Evolutionary conservation across 2,329 filamentous ascomycete species (phyloP), one percentile per base, ranked within the genome.

Genomic region (Xylaria sp.): DNA sequence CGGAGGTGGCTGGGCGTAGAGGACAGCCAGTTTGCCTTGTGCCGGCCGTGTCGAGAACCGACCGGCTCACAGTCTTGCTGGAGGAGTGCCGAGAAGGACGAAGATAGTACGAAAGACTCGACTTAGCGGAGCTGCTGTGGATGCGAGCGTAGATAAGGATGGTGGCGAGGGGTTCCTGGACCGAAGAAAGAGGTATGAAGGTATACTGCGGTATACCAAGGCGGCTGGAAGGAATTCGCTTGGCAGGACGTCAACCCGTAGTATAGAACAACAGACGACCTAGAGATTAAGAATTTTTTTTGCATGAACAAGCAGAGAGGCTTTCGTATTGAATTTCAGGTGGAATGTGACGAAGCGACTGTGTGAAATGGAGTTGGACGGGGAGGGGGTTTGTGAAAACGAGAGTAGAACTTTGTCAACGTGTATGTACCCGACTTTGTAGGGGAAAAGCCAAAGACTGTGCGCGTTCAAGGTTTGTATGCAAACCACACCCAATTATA

Each of bases 11-110:
- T 85, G 86, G 77, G 86, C 85, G 84, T 89, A 88, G 76, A 86
- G 76, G 76, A 85, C 83, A 83, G 88, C 89, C 89, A 91, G 87
- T 80, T 91, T 92, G 86, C 79, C 82, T 74, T 73, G 72, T 72
- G 67, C 71, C 74, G 76, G 75, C 78, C 78, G 77, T 75, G 76
- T 74, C 74, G 74, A 71, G 46, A 60, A 65, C 28, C 75, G 78
- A 79, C 75, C 74, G 71, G 75, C 72, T 72, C 66, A 68, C 64
- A 59, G 46, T 60, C 51, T 72, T 58, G 60, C 65, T 69, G 60
- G 63, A 64, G 58, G 58, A 25, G 64, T 52, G 55, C 61, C 67
- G 55, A 43, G 58, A 64, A 43, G 59, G 68, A 60, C 57, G 61
- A 66, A 36, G 67, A 61, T 28, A 39, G 67, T 61, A 64, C 56